These are phyloP conservation scores for Aegilops speltoides DNA, from an alignment of 176 grass and related monocot genomes.

Conservation along the genomic window DNA sequence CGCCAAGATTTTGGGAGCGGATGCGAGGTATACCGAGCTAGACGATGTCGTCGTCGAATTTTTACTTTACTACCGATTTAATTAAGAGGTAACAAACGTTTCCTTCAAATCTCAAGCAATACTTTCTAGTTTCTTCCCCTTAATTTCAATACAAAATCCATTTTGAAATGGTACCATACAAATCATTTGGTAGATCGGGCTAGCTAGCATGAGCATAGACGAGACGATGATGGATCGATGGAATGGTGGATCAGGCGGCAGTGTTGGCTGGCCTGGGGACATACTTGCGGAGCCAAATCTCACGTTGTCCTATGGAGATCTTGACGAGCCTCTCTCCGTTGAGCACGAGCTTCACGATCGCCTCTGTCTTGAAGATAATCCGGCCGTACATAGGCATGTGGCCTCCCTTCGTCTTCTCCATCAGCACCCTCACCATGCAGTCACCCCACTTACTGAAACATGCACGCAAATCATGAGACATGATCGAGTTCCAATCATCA, in stretches of 20 bases:
- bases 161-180: no score
- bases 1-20: no score
- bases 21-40: no score
- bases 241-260: neutral
- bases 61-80: no score
- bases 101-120: no score
- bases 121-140: no score
- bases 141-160: no score
- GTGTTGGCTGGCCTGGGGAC: neutral
- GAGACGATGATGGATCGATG: no score
- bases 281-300: constrained; percentile 50
- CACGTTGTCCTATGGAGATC: neutral
- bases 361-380: constrained; percentile 35
- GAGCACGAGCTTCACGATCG: constrained; percentile 26
- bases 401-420: constrained; percentile 22
- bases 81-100: no score
- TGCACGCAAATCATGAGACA: neutral
- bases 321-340: neutral
- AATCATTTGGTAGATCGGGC: no score
- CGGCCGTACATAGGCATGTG: constrained; percentile 27
- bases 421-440: constrained; percentile 36
- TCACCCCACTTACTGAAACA: constrained; percentile 27
- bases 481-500: neutral
- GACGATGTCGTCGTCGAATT: no score
- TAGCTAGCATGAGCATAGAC: no score